Conservation (phyloP, 495 filamentous ascomycete genomes). For the Bombardia bombarda region DNA sequence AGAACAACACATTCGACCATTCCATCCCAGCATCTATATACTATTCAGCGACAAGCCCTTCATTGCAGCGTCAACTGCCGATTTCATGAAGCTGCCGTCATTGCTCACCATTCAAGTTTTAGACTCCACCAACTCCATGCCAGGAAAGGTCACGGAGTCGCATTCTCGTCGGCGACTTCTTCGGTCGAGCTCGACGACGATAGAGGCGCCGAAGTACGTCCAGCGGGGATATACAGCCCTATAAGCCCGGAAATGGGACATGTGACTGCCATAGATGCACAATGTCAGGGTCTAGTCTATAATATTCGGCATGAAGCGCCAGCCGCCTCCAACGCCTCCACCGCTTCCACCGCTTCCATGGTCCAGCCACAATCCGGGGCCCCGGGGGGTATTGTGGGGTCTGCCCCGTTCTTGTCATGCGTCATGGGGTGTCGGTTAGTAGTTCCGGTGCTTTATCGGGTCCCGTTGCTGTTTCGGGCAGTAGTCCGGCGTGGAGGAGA, state of each 20-base stretch:
- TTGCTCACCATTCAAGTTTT: neutral
- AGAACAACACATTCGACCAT: too few species aligned
- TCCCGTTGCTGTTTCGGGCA: neutral
- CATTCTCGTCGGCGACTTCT: neutral
- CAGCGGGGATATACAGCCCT: neutral
- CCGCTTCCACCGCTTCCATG: neutral
- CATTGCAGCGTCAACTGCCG: too few species aligned
- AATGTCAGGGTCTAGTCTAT: neutral
- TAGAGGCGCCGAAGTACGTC: slow-evolving; percentile 6
- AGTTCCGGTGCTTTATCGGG: slow-evolving; percentile 2
- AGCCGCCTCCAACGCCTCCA: too few species aligned
- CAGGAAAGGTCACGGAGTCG: neutral
- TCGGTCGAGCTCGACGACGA: neutral
- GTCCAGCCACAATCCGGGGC: slow-evolving; percentile 14
- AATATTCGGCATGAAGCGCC: neutral
- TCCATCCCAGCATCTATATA: too few species aligned
- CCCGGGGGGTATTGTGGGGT: slow-evolving; percentile 8
- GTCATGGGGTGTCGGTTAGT: slow-evolving; percentile 3
- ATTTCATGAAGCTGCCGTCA: neutral
- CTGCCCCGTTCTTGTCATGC: neutral
- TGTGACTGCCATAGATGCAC: neutral
- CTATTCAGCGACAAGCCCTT: too few species aligned
- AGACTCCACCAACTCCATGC: neutral
- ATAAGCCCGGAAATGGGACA: neutral
- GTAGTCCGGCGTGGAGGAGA: neutral